A percentile compares a stretch with the other conserved stretches of the same genome.
phyloP scores from a whole-genome alignment of 306 rosid genomes.

The Glycine soja region DNA sequence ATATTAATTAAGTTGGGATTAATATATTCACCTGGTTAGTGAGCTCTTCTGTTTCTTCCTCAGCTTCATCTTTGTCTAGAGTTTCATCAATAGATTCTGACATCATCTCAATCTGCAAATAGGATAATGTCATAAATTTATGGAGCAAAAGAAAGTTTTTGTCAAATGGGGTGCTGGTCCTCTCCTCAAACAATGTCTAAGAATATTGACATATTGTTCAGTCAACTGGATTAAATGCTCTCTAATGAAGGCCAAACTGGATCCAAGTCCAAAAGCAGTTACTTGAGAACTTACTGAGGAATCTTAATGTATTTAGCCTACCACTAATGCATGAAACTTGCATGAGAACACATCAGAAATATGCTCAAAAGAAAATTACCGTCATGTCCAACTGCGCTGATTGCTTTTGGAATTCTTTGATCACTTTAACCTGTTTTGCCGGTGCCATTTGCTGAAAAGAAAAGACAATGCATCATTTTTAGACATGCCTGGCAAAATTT shows the following conservation, averaged over 20 bases:
- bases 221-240: too few species aligned
- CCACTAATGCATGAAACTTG: conserved; percentile 31
- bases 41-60: conserved; percentile 98
- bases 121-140: neutral
- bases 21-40: conserved; percentile 79
- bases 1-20: conserved; percentile 30
- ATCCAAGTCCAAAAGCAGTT: too few species aligned
- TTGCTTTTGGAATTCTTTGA: conserved; percentile 86
- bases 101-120: conserved; percentile 96
- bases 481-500: conserved; percentile 1
- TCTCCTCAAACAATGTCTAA: too few species aligned
- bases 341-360: conserved; percentile 30
- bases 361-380: conserved; percentile 59
- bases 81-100: conserved; percentile 98
- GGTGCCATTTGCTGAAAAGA: conserved; percentile 91
- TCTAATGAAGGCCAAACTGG: too few species aligned
- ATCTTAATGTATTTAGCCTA: neutral
- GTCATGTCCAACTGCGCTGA: conserved; percentile 98
- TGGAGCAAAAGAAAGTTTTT: conserved; percentile 3
- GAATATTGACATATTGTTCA: too few species aligned
- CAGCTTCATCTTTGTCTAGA: conserved; percentile 96
- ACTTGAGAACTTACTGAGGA: too few species aligned
- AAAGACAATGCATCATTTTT: conserved; percentile 11
- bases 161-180: neutral
- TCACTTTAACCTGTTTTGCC: conserved; percentile 91